Evolutionary conservation across 192 early-diverging fungal species (phyloP), one percentile per base, ranked within the genome.

Genomic region (Coemansia sp.): DNA sequence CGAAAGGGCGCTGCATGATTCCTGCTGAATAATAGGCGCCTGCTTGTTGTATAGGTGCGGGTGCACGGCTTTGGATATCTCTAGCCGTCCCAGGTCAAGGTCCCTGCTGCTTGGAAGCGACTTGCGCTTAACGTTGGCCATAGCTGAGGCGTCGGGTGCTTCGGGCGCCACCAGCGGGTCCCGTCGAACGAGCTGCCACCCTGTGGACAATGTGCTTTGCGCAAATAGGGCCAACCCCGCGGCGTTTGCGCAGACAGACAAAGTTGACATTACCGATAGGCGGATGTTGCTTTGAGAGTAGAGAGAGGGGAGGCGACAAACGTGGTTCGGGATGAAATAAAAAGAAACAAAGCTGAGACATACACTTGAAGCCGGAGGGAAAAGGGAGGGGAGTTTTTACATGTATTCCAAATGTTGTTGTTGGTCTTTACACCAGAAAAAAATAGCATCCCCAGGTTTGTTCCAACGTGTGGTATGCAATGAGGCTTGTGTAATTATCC

Each of bases 11-110:
- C 51, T 26, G 24, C 51, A 26, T 41, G 39, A 12, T 41, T 41
- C 39, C 6, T 41, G 39, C 39, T 41, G 39, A 14, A 41, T 1
- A 30, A 30, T 30, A 30, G 30, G 30, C 55, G 8, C 7, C 9
- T 14, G 34, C 35, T 18, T 8, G 10, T n/a, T 38, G 34, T 59
- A 36, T 59, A 69, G 49, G 30, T 69, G 67, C 60, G 69, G 63
- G 38, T 64, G 63, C 1, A 71, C 62, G 12, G 69, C 69, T 16
- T 71, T 71, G 4, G 69, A 52, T 12, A 71, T 71, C 7, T 61
- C 69, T 34, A 71, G 43, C 34, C 48, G 69, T 14, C 6, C 53
- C 60, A 1, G 68, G 57, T 18, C 46, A 6, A 18, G 15, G 5
- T 46, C 44, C 44, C 5, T 14, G 44, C 14, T 46, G 44, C 44